A percentile compares a stretch with the other conserved stretches of the same genome.
These are phyloP conservation scores for Boehmeria nivea DNA, from an alignment of 306 rosid species.

Conservation along the genomic window DNA sequence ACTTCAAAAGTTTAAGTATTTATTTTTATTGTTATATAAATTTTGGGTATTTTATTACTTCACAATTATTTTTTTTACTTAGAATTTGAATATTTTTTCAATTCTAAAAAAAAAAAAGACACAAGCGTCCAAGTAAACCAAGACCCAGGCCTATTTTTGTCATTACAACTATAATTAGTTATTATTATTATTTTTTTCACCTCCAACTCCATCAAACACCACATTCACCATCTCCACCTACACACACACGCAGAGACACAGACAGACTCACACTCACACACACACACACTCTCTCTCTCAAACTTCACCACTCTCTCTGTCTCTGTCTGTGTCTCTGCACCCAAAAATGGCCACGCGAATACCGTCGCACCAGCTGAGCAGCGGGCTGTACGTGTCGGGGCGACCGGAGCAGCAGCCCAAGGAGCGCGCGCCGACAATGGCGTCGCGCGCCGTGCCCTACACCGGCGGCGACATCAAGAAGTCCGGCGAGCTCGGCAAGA, in stretches of 20 bases:
- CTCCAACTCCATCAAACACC: slow-evolving; percentile 42
- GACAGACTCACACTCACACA: slow-evolving; percentile 15
- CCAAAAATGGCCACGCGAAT: slow-evolving; percentile 64
- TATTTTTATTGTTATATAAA: no score
- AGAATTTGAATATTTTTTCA: no score
- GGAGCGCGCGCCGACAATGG: slow-evolving; percentile 79
- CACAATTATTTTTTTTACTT: no score
- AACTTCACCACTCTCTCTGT: not conserved
- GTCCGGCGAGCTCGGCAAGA: slow-evolving; percentile 87
- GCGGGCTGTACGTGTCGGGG: slow-evolving; percentile 90
- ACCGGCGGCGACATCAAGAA: slow-evolving; percentile 95
- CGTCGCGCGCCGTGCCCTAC: slow-evolving; percentile 77
- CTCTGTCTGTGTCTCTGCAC: not conserved
- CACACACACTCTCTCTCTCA: not conserved
- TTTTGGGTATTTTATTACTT: no score
- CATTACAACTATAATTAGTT: no score
- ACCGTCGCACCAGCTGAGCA: slow-evolving; percentile 87
- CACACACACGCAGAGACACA: slow-evolving; percentile 3
- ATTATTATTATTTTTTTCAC: not conserved
- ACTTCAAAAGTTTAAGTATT: no score
- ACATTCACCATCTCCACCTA: slow-evolving; percentile 18
- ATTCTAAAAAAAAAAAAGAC: not conserved
- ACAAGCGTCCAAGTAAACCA: no score
- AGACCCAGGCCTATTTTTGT: no score
- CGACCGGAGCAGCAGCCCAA: slow-evolving; percentile 72